Evolutionary conservation across 2,329 filamentous ascomycete genomes (phyloP), one percentile per base, ranked within the genome.

Genomic region (Pseudogymnoascus sp.): DNA sequence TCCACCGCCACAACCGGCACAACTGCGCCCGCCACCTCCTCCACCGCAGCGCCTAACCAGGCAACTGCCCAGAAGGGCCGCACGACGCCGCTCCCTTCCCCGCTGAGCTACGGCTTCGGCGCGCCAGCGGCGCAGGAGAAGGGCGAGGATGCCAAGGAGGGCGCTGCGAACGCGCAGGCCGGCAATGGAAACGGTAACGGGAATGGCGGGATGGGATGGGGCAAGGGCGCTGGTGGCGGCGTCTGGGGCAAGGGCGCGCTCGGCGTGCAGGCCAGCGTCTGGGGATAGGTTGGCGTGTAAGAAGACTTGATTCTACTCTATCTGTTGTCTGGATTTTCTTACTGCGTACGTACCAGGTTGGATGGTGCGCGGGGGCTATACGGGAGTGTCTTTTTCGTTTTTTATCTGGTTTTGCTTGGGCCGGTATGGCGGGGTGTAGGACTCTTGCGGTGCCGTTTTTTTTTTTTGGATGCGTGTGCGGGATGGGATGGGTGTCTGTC

Each of bases 81-180:
- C 65, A 96, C 91, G 6, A 96, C 93, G 2, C 93, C 93, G 62
- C 82, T 96, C 31, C 87, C 92, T n/a, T 96, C 92, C n/a, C 92
- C 93, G 11, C 80, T 95, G 61, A 88, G 88, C 74, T 88, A 87
- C 67, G 87, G 88, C 24, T 90, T 88, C 75, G 85, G 81, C 38
- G 76, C 80, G 16, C 80, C 80, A 67, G 83, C 84, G 64, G 75
- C 83, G 72, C 70, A 79, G 5, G 79, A 78, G 38, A 77, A 74
- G 40, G 76, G 74, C 56, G 82, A 83, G 59, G 83, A 86, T 66
- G 78, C 79, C 31, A 65, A 69, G 68, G 68, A 74, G 68, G 66
- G 68, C 24, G 62, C 66, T 29, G 19, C 47, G 19, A 65, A 70
- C 64, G 79, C 81, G 19, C 79, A 78, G 16, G 86, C 86, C 4